phyloP scores from a whole-genome alignment of 257 asterid species.

The Vinca minor region DNA sequence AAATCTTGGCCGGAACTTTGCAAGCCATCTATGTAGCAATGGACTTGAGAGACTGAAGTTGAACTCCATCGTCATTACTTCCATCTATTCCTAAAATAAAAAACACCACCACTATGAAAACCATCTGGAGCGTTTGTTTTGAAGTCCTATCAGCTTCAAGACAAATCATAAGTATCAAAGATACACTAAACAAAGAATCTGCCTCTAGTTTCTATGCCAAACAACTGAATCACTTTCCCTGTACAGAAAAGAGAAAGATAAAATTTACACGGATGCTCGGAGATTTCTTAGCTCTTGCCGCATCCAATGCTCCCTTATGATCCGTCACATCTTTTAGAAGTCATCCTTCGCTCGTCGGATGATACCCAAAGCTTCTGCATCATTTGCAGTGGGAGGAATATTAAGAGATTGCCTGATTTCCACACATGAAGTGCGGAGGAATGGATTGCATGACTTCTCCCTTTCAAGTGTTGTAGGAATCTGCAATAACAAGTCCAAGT shows the following conservation, averaged over 20 bases:
- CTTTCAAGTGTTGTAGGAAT: slow-evolving; percentile 61
- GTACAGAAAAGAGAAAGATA: neutral
- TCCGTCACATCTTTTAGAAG: slow-evolving; percentile 40
- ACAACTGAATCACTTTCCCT: neutral
- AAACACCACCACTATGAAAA: no score
- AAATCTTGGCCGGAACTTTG: no score
- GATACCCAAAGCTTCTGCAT: slow-evolving; percentile 61
- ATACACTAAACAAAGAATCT: neutral
- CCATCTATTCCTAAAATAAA: neutral
- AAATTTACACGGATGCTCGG: neutral
- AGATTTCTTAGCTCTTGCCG: neutral
- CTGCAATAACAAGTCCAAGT: slow-evolving; percentile 24
- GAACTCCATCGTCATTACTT: neutral
- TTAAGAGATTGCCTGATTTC: slow-evolving; percentile 68
- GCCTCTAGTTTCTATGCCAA: neutral
- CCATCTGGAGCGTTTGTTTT: neutral
- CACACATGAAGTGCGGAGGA: slow-evolving; percentile 75
- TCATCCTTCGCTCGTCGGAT: slow-evolving; percentile 79
- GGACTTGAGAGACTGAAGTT: no score
- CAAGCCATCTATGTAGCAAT: neutral
- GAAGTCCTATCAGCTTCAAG: no score
- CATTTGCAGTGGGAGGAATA: slow-evolving; percentile 58
- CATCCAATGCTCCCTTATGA: neutral
- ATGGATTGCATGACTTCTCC: slow-evolving; percentile 88
- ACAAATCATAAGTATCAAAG: neutral